Evolutionary conservation across 176 grass and related monocot genomes (phyloP).

Genomic region (Oryza coarctata): DNA sequence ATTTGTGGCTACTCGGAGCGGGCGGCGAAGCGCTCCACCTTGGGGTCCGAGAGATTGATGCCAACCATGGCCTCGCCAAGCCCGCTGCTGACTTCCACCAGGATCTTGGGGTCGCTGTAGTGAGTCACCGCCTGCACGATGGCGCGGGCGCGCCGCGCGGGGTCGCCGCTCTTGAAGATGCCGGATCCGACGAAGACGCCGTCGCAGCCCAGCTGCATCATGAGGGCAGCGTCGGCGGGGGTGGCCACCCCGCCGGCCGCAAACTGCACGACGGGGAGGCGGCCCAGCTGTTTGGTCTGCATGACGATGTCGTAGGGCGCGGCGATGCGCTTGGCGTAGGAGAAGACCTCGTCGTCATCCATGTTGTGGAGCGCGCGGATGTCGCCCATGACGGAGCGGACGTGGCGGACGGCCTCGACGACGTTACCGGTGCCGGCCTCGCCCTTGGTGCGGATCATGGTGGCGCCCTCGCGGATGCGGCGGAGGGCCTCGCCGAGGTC

Average conservation of each 20-base stretch:
- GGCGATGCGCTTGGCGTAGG: slow-evolving; percentile 58
- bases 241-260: slow-evolving; percentile 59
- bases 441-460: slow-evolving; percentile 87
- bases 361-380: slow-evolving; percentile 62
- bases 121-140: slow-evolving; percentile 71
- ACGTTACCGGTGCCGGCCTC: slow-evolving; percentile 74
- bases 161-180: slow-evolving; percentile 77
- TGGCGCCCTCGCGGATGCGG: slow-evolving; percentile 68
- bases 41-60: slow-evolving; percentile 60
- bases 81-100: slow-evolving; percentile 59
- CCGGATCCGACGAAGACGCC: slow-evolving; percentile 80
- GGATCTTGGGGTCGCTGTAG: slow-evolving; percentile 66
- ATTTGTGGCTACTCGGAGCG: slow-evolving; percentile 49
- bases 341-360: slow-evolving; percentile 84
- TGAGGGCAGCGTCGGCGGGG: slow-evolving; percentile 62
- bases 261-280: slow-evolving; percentile 72
- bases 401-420: slow-evolving; percentile 69
- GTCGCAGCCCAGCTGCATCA: slow-evolving; percentile 78
- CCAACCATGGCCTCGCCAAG: slow-evolving; percentile 79
- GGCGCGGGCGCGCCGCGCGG: slow-evolving; percentile 50
- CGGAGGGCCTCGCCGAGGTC: slow-evolving; percentile 68
- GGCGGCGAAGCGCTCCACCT: slow-evolving; percentile 58
- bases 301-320: slow-evolving; percentile 65
- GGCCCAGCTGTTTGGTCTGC: slow-evolving; percentile 68
- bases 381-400: slow-evolving; percentile 65